Evolutionary conservation across 495 filamentous ascomycete species (phyloP).

Genomic region (Tuber aestivum): DNA sequence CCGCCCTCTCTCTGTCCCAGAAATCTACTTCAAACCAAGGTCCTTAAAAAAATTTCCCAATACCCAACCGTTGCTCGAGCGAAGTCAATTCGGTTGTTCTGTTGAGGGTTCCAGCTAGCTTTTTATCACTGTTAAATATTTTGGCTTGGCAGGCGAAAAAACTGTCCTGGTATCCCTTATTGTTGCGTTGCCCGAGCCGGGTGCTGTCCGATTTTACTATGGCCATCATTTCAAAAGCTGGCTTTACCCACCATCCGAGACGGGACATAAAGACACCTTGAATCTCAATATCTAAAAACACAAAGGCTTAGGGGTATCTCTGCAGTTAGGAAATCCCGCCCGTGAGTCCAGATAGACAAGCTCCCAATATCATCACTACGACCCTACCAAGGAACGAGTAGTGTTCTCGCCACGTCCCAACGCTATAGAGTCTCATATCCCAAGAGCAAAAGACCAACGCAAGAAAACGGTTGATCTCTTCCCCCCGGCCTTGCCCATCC

Average conservation of each 20-base stretch:
- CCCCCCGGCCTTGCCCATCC: too few relatives aligned
- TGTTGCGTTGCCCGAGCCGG: too few relatives aligned
- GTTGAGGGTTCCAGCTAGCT: background rate
- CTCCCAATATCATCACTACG: background rate
- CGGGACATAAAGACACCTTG: too few relatives aligned
- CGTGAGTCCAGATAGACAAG: background rate
- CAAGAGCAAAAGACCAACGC: too few relatives aligned
- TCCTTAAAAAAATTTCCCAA: background rate
- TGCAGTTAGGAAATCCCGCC: too few relatives aligned
- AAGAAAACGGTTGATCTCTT: too few relatives aligned
- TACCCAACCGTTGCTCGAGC: too few relatives aligned
- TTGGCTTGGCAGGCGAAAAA: background rate
- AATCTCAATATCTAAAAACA: too few relatives aligned
- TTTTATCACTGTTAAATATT: background rate
- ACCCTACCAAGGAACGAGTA: background rate
- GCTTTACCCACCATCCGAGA: background rate
- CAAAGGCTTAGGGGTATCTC: too few relatives aligned
- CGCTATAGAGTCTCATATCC: too few relatives aligned
- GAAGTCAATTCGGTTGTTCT: background rate
- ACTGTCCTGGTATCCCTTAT: background rate
- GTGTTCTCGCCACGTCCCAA: background rate
- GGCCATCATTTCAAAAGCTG: background rate
- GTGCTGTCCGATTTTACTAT: background rate
- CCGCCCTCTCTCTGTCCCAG: background rate
- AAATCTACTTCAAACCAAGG: background rate